Conservation (phyloP, 139 green algal species). For the Gonium pectorale region DNA sequence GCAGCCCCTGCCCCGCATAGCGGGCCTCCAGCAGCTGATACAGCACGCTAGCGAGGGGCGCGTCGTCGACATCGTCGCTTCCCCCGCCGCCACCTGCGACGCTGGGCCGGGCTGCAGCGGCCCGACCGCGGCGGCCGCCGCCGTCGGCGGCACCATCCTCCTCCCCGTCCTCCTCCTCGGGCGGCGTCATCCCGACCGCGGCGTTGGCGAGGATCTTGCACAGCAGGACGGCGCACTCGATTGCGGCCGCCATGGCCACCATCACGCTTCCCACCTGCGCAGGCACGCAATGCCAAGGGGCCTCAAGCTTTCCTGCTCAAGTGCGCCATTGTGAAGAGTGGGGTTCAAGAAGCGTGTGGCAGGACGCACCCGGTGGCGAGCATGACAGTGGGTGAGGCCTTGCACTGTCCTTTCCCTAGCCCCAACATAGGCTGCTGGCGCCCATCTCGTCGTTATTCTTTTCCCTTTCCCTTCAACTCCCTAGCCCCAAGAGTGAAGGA, state of each 20-base stretch:
- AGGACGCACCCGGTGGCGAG: no score
- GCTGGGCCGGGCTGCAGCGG: background rate
- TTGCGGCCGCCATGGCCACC: background rate
- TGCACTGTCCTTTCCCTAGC: no score
- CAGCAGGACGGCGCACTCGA: constrained; percentile 24
- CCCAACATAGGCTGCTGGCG: no score
- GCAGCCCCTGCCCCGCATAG: background rate
- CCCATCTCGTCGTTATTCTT: no score
- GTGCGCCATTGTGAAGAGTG: no score
- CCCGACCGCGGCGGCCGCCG: background rate
- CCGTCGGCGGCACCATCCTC: background rate
- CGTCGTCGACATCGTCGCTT: background rate
- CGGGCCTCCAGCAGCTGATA: background rate
- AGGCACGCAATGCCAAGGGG: no score
- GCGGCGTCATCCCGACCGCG: background rate
- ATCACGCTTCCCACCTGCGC: background rate
- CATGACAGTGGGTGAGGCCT: no score
- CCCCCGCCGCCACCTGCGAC: background rate
- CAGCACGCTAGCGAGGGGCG: background rate
- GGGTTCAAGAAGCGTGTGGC: no score
- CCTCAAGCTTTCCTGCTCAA: no score
- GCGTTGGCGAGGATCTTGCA: constrained; percentile 28
- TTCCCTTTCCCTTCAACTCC: no score
- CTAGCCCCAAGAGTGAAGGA: no score
- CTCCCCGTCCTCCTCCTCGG: background rate